These are phyloP conservation scores for Epicoccum nigrum DNA, from an alignment of 2,329 filamentous ascomycete genomes.

Conservation along the genomic window DNA sequence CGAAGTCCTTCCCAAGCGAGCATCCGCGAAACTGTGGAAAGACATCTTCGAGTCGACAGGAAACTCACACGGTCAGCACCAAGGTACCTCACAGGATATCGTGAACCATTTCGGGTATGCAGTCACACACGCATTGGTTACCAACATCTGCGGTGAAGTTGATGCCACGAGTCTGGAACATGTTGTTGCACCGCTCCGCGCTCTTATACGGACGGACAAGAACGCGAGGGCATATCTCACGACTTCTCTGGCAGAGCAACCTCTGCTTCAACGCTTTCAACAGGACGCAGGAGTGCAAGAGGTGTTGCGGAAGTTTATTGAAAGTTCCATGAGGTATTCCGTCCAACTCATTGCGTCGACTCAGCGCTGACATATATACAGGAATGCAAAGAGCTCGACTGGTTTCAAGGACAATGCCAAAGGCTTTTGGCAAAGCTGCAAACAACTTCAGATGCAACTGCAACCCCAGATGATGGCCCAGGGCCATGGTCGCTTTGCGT, in stretches of 20 bases:
- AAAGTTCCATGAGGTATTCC: conserved; percentile 40
- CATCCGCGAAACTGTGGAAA: conserved; percentile 75
- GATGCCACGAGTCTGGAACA: conserved; percentile 44
- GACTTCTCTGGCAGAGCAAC: conserved; percentile 37
- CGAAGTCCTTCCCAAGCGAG: conserved; percentile 76
- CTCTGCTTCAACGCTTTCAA: conserved; percentile 37
- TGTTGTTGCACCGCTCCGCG: conserved; percentile 40
- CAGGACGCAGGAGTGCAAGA: conserved; percentile 37
- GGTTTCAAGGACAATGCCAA: conserved; percentile 47
- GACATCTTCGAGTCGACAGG: conserved; percentile 44
- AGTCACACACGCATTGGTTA: conserved; percentile 39
- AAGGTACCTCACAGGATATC: conserved; percentile 44
- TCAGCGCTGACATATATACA: conserved; percentile 36
- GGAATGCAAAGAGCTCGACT: conserved; percentile 40
- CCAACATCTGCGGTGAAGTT: conserved; percentile 46
- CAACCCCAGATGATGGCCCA: conserved; percentile 38
- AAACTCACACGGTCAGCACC: conserved; percentile 34
- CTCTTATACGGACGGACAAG: conserved; percentile 39
- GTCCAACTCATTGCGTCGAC: not conserved
- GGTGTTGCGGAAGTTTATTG: conserved; percentile 43
- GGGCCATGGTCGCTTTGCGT: conserved; percentile 18
- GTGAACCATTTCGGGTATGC: conserved; percentile 41
- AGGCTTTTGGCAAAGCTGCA: conserved; percentile 46
- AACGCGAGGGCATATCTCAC: conserved; percentile 42
- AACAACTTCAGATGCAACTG: conserved; percentile 45